Base-by-base conservation (phyloP, 2,329 filamentous ascomycete genomes). In the Fusarium anguioides region DNA sequence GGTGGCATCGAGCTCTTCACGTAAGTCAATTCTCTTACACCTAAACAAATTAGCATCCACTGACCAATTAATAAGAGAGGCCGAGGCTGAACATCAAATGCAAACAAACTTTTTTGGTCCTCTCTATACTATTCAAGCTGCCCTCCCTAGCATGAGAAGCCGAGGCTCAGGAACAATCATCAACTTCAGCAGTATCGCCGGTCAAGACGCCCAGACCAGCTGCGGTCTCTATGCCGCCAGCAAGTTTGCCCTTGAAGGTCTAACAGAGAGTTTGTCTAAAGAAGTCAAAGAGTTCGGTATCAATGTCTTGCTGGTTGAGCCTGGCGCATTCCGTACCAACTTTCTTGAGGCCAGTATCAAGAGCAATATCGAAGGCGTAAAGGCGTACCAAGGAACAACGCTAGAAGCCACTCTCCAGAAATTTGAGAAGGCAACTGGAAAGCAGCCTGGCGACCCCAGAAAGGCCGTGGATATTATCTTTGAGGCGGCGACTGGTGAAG, bases 301-400 rank as follows among this genome's bases (percentile, higher is more conserved):
- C 53, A 50, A 72, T 14, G 80, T 81, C 17, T 77, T 81, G 5
- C 75, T 82, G 14, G 75, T 86, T 20, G 83, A 86, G 68, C 83
- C 82, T 1, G 84, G 84, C 3, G 80, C 79, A 36, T 86, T 84
- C 62, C 77, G 83, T 4, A 86, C 83, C 12, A 80, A 80, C n/a
- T 81, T 84, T 52, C 72, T 84, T 21, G 57, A 58, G 37, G 71
- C 72, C 46, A 73, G 66, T 33, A 27, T 64, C 6, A 64, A 66
- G 31, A 74, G 58, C 45, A 61, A 71, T 9, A 60, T 68, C 8
- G 48, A 59, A 2, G 62, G 65, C 12, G 64, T 67, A 4, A 62
- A 69, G 11, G 68, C 69, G 2, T 80, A 80, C 50, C 62, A 75
- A 40, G 75, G 69, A 20, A 74, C 71, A 4, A 64, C 70, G 1